phyloP scores from a whole-genome alignment of 345 rosid genomes.

The Gossypium arboreum region DNA sequence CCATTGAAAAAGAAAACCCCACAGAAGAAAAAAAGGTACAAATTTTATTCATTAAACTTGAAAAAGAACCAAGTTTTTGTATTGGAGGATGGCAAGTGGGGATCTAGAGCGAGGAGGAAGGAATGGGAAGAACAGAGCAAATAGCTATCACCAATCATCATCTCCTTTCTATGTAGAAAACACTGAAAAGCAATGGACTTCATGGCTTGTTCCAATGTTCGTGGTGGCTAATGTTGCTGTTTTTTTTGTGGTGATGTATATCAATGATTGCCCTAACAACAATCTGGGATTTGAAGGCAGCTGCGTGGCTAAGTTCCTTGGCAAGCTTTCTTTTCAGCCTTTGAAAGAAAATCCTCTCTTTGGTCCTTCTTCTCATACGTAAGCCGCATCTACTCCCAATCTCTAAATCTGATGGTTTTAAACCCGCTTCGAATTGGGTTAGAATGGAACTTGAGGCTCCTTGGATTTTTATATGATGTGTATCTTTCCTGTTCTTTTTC shows the following conservation, averaged over 20 bases:
- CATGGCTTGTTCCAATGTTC: constrained; percentile 83
- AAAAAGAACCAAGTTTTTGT: background rate
- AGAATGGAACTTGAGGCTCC: background rate
- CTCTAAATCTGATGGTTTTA: background rate
- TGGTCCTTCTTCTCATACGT: constrained; percentile 90
- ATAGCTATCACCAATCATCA: constrained; percentile 14
- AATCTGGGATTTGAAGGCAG: constrained; percentile 31
- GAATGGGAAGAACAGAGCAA: constrained; percentile 22
- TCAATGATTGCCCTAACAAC: constrained; percentile 83
- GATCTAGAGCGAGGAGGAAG: constrained; percentile 68
- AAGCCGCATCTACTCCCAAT: constrained; percentile 25
- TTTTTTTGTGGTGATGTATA: constrained; percentile 66
- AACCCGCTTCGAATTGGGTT: background rate
- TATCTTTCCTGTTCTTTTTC: too few species aligned
- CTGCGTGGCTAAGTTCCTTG: constrained; percentile 73
- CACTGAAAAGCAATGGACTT: constrained; percentile 66
- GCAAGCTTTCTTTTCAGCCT: constrained; percentile 85
- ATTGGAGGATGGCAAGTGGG: constrained; percentile 41
- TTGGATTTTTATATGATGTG: background rate
- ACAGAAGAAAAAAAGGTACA: background rate
- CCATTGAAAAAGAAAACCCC: background rate
- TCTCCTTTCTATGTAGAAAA: constrained; percentile 38
- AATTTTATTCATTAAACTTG: background rate
- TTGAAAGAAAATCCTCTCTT: constrained; percentile 85
- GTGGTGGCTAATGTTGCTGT: constrained; percentile 71